Base-by-base conservation (phyloP, 176 grass and related monocot genomes). In the Saccharum officinarum region DNA sequence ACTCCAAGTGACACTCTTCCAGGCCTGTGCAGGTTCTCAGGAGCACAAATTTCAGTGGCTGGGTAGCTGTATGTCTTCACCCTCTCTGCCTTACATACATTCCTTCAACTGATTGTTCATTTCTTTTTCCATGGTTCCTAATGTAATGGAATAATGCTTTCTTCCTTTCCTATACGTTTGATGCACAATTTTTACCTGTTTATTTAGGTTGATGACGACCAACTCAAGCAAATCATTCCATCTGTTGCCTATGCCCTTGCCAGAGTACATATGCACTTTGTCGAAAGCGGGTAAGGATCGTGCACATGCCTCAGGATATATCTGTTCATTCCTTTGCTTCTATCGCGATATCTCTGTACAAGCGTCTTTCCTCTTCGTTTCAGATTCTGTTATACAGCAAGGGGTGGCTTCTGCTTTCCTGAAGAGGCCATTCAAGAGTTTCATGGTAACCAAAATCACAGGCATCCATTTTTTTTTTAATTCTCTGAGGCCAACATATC, bases 351-450 rank as follows among this genome's bases (percentile, higher is more conserved):
- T 67, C 64, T 85, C 20, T 57, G 10, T 7, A 42, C 41, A 73
- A 37, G 49, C 50, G 1, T 46, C 6, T 38, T 20, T 14, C 6
- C 31, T 77, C 73, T 52, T 50, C 42, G 10, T 85, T 87, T 85
- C 86, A 98, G 96, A 71, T 98, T 98, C 83, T 98, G 91, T 20
- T 94, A 93, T 41, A 98, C 96, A 57, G 89, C 93, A 55, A 88
- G 96, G 36, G 96, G 95, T 67, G 86, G 91, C 52, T 98, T 98
- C 84, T 95, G 93, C 80, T 98, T 92, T 87, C 89, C 91, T 75
- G 93, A 98, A 77, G 96, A 94, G 22, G 93, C 90, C 31, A 98
- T 98, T 85, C 89, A 95, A 82, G 96, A 98, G 87, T 98, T 98
- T 66, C 83, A 85, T 63, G 89, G 68, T 89, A 82, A 77, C 69